Evolutionary conservation across 1,284 basidiomycete genomes (phyloP).

Genomic region (Ganoderma sp.): DNA sequence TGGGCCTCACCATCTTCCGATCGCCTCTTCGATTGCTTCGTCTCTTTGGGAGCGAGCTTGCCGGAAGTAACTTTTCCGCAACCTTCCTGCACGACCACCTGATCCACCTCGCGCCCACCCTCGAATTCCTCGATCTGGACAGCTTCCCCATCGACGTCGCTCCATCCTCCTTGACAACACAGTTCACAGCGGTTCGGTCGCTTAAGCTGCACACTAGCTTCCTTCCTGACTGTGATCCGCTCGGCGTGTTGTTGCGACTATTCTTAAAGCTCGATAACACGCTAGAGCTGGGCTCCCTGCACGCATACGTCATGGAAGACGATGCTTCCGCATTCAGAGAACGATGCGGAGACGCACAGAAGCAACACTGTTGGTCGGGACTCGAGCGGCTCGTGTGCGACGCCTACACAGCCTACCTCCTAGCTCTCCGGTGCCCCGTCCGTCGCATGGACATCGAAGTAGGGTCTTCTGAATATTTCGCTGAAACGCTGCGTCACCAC

Average conservation of each 20-base stretch:
- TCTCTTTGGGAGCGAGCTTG: neutral
- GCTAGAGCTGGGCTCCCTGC: neutral
- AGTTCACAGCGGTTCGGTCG: neutral
- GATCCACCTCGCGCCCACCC: neutral
- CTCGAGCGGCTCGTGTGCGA: neutral
- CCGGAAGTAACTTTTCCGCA: neutral
- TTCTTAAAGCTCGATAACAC: neutral
- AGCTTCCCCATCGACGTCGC: neutral
- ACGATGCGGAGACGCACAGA: neutral
- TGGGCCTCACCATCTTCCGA: neutral
- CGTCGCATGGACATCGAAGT: too few relatives aligned
- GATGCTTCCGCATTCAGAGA: too few relatives aligned
- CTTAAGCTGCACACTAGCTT: neutral
- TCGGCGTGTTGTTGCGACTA: neutral
- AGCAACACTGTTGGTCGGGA: too few relatives aligned
- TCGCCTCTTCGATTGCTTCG: neutral
- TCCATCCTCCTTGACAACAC: neutral
- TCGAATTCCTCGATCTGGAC: neutral
- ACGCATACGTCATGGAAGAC: neutral
- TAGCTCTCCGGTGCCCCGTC: neutral
- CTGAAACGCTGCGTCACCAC: too few relatives aligned
- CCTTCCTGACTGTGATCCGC: neutral
- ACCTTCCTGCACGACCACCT: neutral
- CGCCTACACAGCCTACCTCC: neutral
- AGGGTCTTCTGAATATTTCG: too few relatives aligned